Base-by-base conservation (phyloP, 805 yeast species). In the Saturnispora silvae region DNA sequence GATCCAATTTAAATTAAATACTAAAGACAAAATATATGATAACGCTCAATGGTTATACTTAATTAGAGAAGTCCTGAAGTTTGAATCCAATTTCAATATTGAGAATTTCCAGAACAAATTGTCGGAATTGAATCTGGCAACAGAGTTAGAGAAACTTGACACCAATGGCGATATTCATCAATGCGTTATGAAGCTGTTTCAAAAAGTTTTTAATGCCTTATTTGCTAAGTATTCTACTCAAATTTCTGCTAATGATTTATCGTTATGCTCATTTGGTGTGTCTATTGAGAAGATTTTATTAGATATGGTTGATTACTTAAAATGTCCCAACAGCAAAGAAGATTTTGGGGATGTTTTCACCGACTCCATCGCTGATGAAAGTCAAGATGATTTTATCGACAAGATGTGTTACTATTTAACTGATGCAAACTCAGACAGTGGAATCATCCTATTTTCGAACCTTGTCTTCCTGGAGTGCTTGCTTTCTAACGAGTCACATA, bases 321-420 rank as follows among this genome's bases (percentile, higher is more conserved):
- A 25, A 27, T 8, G 20, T n/a, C 40, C 40, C 9, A 4, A 26
- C 4, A 20, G 22, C 9, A 43, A 39, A 3, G 49, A 45, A n/a
- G 57, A 54, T 33, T 54, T 46, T 35, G 45, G 57, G 1, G 56
- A 55, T 40, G 48, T 53, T n/a, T 57, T 49, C 28, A 25, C 30
- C 8, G 8, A 7, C 16, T 5, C n/a, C 11, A 9, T 20, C 20
- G 15, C 25, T 14, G 9, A 10, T 16, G 15, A 19, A 10, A 27
- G 30, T 13, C 20, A 31, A 15, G 34, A 31, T 16, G 20, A 17
- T 3, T 36, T 36, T 25, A 28, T 36, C 3, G n/a, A 27, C 9
- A 25, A 20, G 15, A 7, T 36, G 9, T 18, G 15, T 11, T 13
- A 19, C 3, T 15, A 10, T 6, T 24, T 35, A 6, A 35, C 13